Base-by-base conservation (phyloP, 148 eudicot genomes). In the Gaultheria prostrata region DNA sequence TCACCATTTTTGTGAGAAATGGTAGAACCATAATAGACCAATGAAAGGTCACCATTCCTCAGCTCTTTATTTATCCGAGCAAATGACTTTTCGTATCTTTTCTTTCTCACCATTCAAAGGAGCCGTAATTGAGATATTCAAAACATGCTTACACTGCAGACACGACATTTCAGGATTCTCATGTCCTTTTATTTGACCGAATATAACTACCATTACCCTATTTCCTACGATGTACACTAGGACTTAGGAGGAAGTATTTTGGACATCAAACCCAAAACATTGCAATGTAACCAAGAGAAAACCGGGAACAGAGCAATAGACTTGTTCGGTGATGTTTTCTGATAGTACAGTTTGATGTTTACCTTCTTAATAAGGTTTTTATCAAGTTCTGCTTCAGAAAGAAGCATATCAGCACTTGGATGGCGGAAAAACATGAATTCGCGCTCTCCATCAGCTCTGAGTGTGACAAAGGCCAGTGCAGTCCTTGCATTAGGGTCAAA, bases 381-480 rank as follows among this genome's bases (percentile, higher is more conserved):
- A 88, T 95, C 94, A 43, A 95, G 93, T 79, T 95, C 98, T 45
- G 94, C 85, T 86, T 90, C 89, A 32, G 80, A 86, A 74, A 95
- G 89, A 84, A 91, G 92, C 93, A 93, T 94, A 84, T 95, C 97
- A 43, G 98, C 98, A 86, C 97, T 92, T 43, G 97, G 95, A 83
- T 94, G 78, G 35, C 95, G 93, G 83, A 82, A 93, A 76, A 93
- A 95, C 91, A 95, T 80, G 83, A 92, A 93, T 71, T 95, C 98
- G 11, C 94, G 97, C 88, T 95, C 97, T 3, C 98, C 98, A 71
- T 95, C 95, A 9, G 87, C 89, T 89, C 89, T 91, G 48, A 91
- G 87, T 6, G 92, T 91, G 83, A 93, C 93, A 77, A 95, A 95
- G 0, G 97, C 92, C 28, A 95, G 83, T 24, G 95, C 91, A 70